Evolutionary conservation across 2,329 filamentous ascomycete species (phyloP).

Genomic region (Plenodomus tracheiphilus): DNA sequence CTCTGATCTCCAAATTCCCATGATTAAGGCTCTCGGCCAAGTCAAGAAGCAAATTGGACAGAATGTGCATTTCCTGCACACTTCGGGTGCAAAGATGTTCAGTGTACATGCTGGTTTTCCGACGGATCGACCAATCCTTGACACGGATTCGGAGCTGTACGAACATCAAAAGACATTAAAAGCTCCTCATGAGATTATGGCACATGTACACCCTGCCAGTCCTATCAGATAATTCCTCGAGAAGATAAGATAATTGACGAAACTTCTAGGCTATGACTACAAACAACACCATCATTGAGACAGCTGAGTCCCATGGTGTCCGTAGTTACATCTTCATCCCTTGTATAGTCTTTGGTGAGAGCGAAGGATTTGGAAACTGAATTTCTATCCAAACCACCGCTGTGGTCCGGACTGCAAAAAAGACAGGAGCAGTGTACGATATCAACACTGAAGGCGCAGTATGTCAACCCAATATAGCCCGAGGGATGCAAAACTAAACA

Average conservation of each 20-base stretch:
- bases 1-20: constrained; percentile 42
- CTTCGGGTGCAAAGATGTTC: constrained; percentile 58
- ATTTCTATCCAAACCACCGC: constrained; percentile 58
- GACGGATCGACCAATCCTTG: constrained; percentile 47
- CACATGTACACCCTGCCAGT: too few relatives aligned
- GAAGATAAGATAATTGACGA: too few relatives aligned
- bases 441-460: too few relatives aligned
- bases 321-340: constrained; percentile 58
- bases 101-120: constrained; percentile 52
- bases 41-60: constrained; percentile 48
- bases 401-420: constrained; percentile 52
- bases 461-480: too few relatives aligned
- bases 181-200: constrained; percentile 10
- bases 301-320: constrained; percentile 49
- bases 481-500: too few relatives aligned
- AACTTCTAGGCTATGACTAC: constrained; percentile 48
- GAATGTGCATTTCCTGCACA: constrained; percentile 57
- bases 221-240: too few relatives aligned
- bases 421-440: constrained; percentile 47
- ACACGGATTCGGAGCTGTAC: constrained; percentile 51
- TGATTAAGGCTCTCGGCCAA: constrained; percentile 52
- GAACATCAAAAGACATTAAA: constrained; percentile 46
- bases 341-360: constrained; percentile 57
- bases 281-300: constrained; percentile 52
- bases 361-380: constrained; percentile 55